Conservation (phyloP, 768 basidiomycete species). For the Lactarius sanguifluus region DNA sequence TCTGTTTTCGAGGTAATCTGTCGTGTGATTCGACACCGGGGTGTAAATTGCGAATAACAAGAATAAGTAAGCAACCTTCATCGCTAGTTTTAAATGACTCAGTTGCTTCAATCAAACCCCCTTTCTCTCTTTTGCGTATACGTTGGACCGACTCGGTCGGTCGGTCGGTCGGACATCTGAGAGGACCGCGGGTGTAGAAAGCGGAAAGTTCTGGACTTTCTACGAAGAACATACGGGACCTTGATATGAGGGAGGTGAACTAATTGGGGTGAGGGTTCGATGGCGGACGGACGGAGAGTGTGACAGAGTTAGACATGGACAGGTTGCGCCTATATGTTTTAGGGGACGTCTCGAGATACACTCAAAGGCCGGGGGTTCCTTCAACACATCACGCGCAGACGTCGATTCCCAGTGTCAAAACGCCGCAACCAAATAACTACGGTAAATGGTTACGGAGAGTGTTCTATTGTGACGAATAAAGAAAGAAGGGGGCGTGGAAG, state of each 20-base stretch:
- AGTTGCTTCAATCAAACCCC: neutral
- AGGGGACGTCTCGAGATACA: no score
- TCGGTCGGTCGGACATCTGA: neutral
- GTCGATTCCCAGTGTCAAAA: neutral
- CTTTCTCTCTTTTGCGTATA: neutral
- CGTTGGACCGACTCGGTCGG: neutral
- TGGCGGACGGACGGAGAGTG: neutral
- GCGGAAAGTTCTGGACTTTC: neutral
- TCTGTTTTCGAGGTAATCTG: neutral
- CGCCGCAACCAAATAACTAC: neutral
- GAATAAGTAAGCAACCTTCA: neutral
- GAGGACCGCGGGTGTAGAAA: neutral
- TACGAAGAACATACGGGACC: neutral
- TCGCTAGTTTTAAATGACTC: neutral
- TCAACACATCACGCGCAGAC: neutral
- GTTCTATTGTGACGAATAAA: neutral
- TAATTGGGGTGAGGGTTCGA: neutral
- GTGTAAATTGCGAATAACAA: neutral
- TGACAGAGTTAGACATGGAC: neutral
- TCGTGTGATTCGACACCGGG: neutral
- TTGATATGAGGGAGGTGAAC: neutral
- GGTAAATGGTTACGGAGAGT: neutral
- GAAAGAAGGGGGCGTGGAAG: neutral
- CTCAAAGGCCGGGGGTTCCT: neutral
- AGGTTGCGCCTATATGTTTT: neutral